These are phyloP conservation scores for Chamaecyparis obtusa DNA, from an alignment of 75 land plant species.

Conservation along the genomic window DNA sequence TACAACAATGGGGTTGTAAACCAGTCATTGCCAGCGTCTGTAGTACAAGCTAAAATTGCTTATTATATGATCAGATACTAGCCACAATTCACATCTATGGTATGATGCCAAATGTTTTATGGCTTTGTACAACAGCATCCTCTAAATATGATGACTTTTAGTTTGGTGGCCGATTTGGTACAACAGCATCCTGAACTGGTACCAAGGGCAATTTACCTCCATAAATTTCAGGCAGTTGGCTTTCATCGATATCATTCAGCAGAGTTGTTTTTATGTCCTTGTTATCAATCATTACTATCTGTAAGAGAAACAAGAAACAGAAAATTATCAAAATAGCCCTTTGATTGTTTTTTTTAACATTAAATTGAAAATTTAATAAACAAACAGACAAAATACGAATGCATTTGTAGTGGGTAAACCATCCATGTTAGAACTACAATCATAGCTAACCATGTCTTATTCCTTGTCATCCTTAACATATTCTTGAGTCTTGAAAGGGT, in stretches of 20 bases:
- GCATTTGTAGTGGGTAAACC: background rate
- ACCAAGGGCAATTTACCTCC: constrained; percentile 29
- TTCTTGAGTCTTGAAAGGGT: background rate
- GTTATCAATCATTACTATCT: constrained; percentile 25
- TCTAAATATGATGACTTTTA: background rate
- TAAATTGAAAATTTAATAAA: background rate
- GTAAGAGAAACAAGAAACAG: background rate
- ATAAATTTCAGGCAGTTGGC: constrained; percentile 26
- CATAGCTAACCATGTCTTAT: background rate
- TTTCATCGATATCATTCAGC: constrained; percentile 29
- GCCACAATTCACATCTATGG: background rate
- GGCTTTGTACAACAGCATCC: background rate
- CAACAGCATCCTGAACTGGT: constrained; percentile 18
- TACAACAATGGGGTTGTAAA: background rate
- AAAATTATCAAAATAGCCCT: background rate
- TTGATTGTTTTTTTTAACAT: background rate
- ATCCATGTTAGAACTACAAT: background rate
- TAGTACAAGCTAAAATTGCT: background rate
- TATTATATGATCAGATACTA: background rate
- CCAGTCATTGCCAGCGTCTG: background rate
- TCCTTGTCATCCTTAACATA: background rate
- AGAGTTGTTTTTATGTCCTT: constrained; percentile 16
- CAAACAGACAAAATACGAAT: background rate
- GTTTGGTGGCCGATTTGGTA: constrained; percentile 26
- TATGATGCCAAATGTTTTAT: background rate